Base-by-base conservation (phyloP, 2,329 filamentous ascomycete species). In the Stachybotrys chartarum region DNA sequence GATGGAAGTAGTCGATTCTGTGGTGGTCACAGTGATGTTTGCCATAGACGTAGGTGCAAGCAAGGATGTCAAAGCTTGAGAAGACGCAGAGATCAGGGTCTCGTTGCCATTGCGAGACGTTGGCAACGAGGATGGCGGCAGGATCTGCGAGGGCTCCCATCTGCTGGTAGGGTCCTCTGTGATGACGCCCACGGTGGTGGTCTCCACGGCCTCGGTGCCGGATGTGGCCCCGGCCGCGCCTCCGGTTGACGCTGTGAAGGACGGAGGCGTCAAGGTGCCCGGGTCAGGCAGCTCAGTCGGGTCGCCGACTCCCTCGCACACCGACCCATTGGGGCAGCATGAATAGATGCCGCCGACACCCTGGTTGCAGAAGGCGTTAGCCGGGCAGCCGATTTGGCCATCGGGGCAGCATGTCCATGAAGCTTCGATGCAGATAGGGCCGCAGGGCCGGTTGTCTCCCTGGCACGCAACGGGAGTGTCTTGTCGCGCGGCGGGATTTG, bases 331-430 rank as follows among this genome's bases (percentile, higher is more conserved):
- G 12, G 62, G 62, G 55, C 69, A 71, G 61, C 69, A 71, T 4
- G 60, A 62, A 46, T 65, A 68, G 50, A 63, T 32, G 44, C 58
- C 55, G 49, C 68, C 68, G 46, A 52, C 50, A 14, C 61, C 66
- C 3, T 66, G 57, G 55, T 59, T 53, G 56, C 68, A 70, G 44
- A 54, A 60, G 2, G 58, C 53, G 1, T 52, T 59, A 1, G 59
- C 51, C 52, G 64, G 61, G 30, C 68, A 70, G 1, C 67, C 68
- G 8, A 67, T 65, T 1, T 53, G 45, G 4, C 55, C 17, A 50
- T 63, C 62, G 8, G 68, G 67, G 32, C 68, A 70, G 61, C 68
- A 70, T 6, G 62, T 67, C 58, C 65, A 66, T 5, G 57, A 51
- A 2, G 52, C 7, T 12, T 61, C 58, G 30, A 70, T 66, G 53